Evolutionary conservation across 106 monocot genomes (phyloP), one percentile per base, ranked within the genome.

Genomic region (Amphibolis antarctica): DNA sequence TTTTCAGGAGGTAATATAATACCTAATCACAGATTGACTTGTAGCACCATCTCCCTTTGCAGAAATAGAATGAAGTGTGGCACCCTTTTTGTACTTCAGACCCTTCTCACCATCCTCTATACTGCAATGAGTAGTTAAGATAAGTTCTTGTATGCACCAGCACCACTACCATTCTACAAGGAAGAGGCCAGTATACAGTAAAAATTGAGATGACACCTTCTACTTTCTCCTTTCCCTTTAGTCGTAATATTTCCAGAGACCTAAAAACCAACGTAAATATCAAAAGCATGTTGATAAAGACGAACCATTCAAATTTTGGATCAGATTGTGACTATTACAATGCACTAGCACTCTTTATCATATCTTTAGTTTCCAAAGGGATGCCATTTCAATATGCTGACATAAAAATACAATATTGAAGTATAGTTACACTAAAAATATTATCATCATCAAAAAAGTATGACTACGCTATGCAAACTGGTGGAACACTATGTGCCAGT

Each of bases 161-260:
- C 23, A n/a, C n/a, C n/a, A n/a, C n/a, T n/a, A n/a, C n/a, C n/a
- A n/a, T n/a, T n/a, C n/a, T n/a, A 27, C 5, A 22, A 63, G 42
- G 12, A 45, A 15, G 0, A 63, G 46, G n/a, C 42, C 27, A 3
- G 49, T 30, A 42, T 7, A 60, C 23, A 4, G 27, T 23, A 14
- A 26, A 21, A 5, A 5, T 21, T 25, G 17, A 42, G 30, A 55
- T 28, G 4, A 22, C 70, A 88, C 88, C 88, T 88, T 71, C 18
- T 78, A 55, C 31, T 42, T 42, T 50, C 71, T 69, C 47, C 62
- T 59, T 62, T 74, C 30, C 15, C 74, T 76, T 62, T 71, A 24
- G 26, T 22, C 67, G 55, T 79, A n/a, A n/a, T n/a, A 63, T 36
- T 74, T 75, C 44, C 55, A 46, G 76, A 81, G 67, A 68, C 70